Evolutionary conservation across 2,329 filamentous ascomycete genomes (phyloP), one percentile per base, ranked within the genome.

Genomic region (Neoarthrinium moseri): DNA sequence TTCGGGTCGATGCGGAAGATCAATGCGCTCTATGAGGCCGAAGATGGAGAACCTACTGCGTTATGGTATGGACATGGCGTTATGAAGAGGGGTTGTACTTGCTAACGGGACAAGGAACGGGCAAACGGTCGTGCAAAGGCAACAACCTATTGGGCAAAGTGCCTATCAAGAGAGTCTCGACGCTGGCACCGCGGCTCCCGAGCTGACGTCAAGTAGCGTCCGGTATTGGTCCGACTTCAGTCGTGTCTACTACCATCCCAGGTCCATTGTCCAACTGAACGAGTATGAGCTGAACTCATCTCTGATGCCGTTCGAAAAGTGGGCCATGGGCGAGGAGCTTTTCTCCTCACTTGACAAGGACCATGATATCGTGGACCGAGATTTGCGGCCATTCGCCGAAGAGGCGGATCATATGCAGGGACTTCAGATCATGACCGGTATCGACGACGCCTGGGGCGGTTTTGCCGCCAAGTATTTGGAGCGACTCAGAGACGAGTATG

Each of bases 221-320:
- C 82, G 90, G 44, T 97, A 94, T 70, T 99, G 94, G 92, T 95
- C 91, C 24, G 94, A 99, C 66, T 97, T 91, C 67, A 95, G 89
- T 56, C 83, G 90, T 21, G 80, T 94, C n/a, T 99, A 84, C 67
- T 96, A 88, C 63, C 91, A 97, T 62, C 94, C 94, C 7, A 83
- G 81, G 45, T 96, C 91, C 11, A 81, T 96, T 44, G 77, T 95
- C 8, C 91, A 95, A 62, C 74, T 97, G 12, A 87, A 87, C 61
- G 90, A 96, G 59, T 95, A 89, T 60, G 89, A 95, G 62, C 73
- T 95, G 27, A 84, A 88, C 61, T 92, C 90, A 3, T 77, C 80
- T 35, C 73, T 92, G 22, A 85, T 86, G 76, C 89, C 91, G 0
- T 95, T 95, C 57, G 87, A 94, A 63, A 84, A 83, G 48, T 94